phyloP scores from a whole-genome alignment of 2,329 filamentous ascomycete genomes.

The Rutstroemia sp. region DNA sequence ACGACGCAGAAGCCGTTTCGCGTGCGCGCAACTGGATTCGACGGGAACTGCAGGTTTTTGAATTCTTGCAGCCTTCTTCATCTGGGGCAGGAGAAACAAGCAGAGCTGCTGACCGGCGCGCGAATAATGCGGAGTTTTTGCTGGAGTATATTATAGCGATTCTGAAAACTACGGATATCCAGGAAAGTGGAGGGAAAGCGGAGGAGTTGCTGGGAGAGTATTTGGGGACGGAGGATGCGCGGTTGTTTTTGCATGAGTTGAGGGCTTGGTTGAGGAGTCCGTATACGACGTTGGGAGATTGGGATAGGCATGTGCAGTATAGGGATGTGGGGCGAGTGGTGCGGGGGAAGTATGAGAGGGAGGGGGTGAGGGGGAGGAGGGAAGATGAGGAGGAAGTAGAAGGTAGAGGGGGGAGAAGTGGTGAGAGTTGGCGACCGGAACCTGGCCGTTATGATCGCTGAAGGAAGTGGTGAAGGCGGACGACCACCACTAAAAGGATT shows the following conservation, averaged over 20 bases:
- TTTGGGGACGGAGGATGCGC: constrained; percentile 64
- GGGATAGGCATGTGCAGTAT: constrained; percentile 50
- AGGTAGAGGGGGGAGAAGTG: neutral
- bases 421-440: no score
- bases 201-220: constrained; percentile 75
- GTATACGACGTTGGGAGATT: constrained; percentile 61
- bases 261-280: constrained; percentile 78
- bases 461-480: no score
- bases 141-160: constrained; percentile 82
- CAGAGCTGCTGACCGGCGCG: constrained; percentile 34
- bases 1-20: constrained; percentile 60
- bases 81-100: no score
- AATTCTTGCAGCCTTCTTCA: constrained; percentile 47
- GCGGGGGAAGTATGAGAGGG: constrained; percentile 48
- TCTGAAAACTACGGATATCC: constrained; percentile 74
- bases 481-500: no score
- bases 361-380: neutral
- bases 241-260: constrained; percentile 78
- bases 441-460: no score
- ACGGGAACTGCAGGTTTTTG: constrained; percentile 77
- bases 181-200: constrained; percentile 69
- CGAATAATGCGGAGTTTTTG: constrained; percentile 72
- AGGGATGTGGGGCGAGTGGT: constrained; percentile 1
- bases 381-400: neutral
- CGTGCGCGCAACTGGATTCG: constrained; percentile 76